phyloP scores from a whole-genome alignment of 345 rosid species.

The Eucalyptus viminalis region DNA sequence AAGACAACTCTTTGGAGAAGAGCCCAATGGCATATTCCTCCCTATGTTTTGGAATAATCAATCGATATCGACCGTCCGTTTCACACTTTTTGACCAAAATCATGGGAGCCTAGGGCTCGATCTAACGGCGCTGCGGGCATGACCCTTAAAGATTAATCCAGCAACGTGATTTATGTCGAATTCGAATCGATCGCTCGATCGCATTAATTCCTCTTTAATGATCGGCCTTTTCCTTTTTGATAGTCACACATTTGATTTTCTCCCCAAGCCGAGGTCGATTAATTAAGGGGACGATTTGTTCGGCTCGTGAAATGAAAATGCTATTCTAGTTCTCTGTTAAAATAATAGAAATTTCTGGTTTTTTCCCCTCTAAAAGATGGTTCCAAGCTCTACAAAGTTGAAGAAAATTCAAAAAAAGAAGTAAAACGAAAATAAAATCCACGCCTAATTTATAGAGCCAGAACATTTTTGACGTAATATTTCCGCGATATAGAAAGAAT shows the following conservation, averaged over 20 bases:
- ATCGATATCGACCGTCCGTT: not conserved
- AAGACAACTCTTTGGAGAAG: not conserved
- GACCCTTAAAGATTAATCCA: not conserved
- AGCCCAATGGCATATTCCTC: not conserved
- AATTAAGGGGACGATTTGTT: not conserved
- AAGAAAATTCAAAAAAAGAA: not conserved
- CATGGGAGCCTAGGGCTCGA: not conserved
- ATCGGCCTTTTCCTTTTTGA: not conserved
- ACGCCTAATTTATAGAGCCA: not conserved
- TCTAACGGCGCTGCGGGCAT: not conserved
- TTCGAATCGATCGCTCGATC: not conserved
- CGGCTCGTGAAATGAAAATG: not conserved
- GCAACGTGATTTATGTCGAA: not conserved
- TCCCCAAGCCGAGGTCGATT: not conserved
- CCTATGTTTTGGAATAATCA: not conserved
- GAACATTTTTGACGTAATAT: not conserved
- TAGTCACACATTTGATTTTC: not conserved
- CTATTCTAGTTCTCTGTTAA: not conserved
- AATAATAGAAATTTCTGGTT: not conserved
- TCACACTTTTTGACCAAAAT: not conserved
- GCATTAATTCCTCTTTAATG: not conserved
- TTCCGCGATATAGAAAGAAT: not conserved
- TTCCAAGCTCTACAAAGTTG: not conserved
- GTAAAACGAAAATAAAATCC: not conserved
- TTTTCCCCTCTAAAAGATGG: not conserved